A percentile compares a stretch with the other conserved stretches of the same genome.
Evolutionary conservation across 805 yeast species (phyloP).

Genomic region (Pichia nakasei): DNA sequence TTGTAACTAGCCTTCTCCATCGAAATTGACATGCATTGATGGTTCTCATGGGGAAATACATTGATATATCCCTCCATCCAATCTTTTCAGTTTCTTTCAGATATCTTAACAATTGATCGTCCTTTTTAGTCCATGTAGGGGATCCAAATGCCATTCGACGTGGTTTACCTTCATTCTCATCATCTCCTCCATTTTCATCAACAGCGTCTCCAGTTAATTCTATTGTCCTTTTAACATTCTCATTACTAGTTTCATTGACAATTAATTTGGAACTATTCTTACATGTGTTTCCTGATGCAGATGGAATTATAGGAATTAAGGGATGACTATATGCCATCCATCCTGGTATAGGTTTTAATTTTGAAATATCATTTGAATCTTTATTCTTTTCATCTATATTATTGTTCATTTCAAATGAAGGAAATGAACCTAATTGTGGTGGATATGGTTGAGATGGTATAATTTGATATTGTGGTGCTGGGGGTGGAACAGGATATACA

Average conservation of each 20-base stretch:
- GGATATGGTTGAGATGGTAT: not conserved
- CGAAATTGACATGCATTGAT: slow-evolving; percentile 87
- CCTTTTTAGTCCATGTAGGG: slow-evolving; percentile 70
- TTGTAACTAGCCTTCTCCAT: slow-evolving; percentile 58
- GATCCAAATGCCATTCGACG: slow-evolving; percentile 11
- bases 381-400: not conserved
- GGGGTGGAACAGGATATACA: too few species aligned
- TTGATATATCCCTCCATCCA: slow-evolving; percentile 85
- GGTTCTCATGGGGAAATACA: slow-evolving; percentile 68
- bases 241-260: not conserved
- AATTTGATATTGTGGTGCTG: not conserved
- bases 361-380: not conserved
- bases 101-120: slow-evolving; percentile 61
- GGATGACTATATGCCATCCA: slow-evolving; percentile 8
- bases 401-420: not conserved
- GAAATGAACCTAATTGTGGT: not conserved
- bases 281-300: slow-evolving; percentile 2
- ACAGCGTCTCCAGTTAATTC: not conserved
- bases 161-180: not conserved
- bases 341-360: slow-evolving; percentile 5
- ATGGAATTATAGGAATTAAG: slow-evolving; percentile 5
- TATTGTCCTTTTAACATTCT: not conserved
- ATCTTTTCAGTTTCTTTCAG: slow-evolving; percentile 73
- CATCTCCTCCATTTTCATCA: not conserved
- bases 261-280: not conserved